Percentiles rank a stretch among this genome's conserved stretches.
Evolutionary conservation across 2,329 filamentous ascomycete genomes (phyloP).

Genomic region (Cytospora mali): DNA sequence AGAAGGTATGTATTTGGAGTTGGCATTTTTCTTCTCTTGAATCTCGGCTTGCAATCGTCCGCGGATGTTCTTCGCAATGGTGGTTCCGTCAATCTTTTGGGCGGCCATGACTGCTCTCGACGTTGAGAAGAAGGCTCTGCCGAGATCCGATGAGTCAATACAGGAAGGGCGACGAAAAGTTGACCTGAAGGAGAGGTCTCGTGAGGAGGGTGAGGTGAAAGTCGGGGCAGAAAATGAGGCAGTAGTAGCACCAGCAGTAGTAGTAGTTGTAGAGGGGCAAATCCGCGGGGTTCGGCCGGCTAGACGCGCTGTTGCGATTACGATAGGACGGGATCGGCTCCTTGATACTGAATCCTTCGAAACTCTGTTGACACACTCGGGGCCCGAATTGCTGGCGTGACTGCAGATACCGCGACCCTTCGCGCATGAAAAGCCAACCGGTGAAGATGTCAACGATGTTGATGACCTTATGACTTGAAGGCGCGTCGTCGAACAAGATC

Average conservation of each 20-base stretch:
- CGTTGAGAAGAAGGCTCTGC: constrained; percentile 43
- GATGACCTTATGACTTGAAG: not conserved
- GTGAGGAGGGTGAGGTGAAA: not conserved
- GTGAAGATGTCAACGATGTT: not conserved
- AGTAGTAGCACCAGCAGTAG: constrained; percentile 14
- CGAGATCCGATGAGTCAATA: constrained; percentile 15
- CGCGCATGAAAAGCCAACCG: not conserved
- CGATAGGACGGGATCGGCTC: constrained; percentile 3
- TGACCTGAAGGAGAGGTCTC: constrained; percentile 1
- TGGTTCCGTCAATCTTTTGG: constrained; percentile 91
- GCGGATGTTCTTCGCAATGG: constrained; percentile 89
- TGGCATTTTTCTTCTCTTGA: constrained; percentile 74
- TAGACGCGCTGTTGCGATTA: constrained; percentile 5
- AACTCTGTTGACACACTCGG: constrained; percentile 6
- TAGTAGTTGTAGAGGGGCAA: constrained; percentile 20
- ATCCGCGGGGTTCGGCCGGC: constrained; percentile 24
- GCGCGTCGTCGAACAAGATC: not conserved
- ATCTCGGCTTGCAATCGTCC: constrained; percentile 81
- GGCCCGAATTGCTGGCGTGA: constrained; percentile 5
- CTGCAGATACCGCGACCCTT: not conserved
- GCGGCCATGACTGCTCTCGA: constrained; percentile 74
- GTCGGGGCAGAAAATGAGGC: constrained; percentile 19
- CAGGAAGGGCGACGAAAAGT: not conserved
- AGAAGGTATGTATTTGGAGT: constrained; percentile 85
- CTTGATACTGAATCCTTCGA: constrained; percentile 5